These are phyloP conservation scores for Sarcomyxa edulis DNA, from an alignment of 768 basidiomycete genomes.

Conservation along the genomic window DNA sequence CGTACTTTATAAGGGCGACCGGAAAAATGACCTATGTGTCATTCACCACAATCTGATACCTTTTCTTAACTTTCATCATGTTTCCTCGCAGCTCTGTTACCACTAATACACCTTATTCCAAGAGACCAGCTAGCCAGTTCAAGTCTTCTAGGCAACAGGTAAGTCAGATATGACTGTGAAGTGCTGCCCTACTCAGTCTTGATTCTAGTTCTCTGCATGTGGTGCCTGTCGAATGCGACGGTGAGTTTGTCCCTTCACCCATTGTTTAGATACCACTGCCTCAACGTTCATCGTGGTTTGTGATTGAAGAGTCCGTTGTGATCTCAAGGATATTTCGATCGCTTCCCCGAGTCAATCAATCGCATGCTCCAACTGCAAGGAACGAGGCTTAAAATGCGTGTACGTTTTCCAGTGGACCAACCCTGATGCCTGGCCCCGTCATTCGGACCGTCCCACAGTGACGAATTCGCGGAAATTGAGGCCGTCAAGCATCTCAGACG, in stretches of 20 bases:
- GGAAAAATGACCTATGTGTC: too few relatives aligned
- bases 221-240: constrained; percentile 90
- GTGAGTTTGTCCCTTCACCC: constrained; percentile 32
- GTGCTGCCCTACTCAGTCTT: too few relatives aligned
- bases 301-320: constrained; percentile 91
- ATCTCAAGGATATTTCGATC: constrained; percentile 78
- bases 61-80: too few relatives aligned
- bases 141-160: constrained; percentile 80
- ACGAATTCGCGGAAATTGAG: constrained; percentile 89
- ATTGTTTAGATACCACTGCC: constrained; percentile 6
- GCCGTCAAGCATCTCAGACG: constrained; percentile 81
- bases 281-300: constrained; percentile 5
- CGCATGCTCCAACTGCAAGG: constrained; percentile 85
- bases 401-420: constrained; percentile 35
- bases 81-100: too few relatives aligned
- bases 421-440: too few relatives aligned
- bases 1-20: too few relatives aligned
- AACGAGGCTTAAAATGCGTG: constrained; percentile 92
- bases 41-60: too few relatives aligned
- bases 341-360: constrained; percentile 39
- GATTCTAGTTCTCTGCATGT: constrained; percentile 91
- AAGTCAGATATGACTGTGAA: too few relatives aligned
- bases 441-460: constrained; percentile 55
- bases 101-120: constrained; percentile 44
- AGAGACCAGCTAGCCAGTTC: constrained; percentile 53